Evolutionary conservation across 2,329 filamentous ascomycete genomes (phyloP), one percentile per base, ranked within the genome.

Genomic region (Talaromyces sp.): DNA sequence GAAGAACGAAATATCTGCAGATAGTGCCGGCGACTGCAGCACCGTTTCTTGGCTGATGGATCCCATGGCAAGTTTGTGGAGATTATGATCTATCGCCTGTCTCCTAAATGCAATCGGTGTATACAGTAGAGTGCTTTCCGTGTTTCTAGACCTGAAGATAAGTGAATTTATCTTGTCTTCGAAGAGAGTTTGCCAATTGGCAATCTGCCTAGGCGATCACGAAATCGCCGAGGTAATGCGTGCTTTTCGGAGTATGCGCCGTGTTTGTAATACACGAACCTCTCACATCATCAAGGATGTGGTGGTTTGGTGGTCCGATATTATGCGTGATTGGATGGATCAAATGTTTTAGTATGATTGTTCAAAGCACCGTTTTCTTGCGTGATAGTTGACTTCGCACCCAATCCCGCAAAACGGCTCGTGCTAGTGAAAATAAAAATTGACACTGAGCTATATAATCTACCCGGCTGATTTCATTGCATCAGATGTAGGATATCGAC

Each of bases 1-100:
- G 66, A 82, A 81, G 48, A 39, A 33, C 7, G 45, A 24, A 7
- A 50, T 22, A n/a, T 50, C 19, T 22, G 22, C 16, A n/a, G 14
- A 50, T 16, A n/a, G n/a, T 16, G 22, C 48, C 9, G 27, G 48
- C 27, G 24, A 52, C 4, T 52, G 48, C 27, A 33, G 27, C 48
- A 4, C 48, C 48, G 16, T 52, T 33, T 52, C 48, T 52, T 52
- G 48, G 8, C 24, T n/a, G 27, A 52, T 33, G 9, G 48, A 52
- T 33, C 48, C 27, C 45, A 48, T 48, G 45, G 14, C 22, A 48
- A 27, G 13, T 13, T 14, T 48, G 13, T 48, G 10, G 45, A 3
- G 45, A 48, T 22, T 13, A 27, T 16, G 5, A 2, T 16, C 13
- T 27, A 6, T 48, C 22, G 45, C 10, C 22, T 16, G 13, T 27